Conservation (phyloP, 768 basidiomycete species). For the Harrya chromipes region DNA sequence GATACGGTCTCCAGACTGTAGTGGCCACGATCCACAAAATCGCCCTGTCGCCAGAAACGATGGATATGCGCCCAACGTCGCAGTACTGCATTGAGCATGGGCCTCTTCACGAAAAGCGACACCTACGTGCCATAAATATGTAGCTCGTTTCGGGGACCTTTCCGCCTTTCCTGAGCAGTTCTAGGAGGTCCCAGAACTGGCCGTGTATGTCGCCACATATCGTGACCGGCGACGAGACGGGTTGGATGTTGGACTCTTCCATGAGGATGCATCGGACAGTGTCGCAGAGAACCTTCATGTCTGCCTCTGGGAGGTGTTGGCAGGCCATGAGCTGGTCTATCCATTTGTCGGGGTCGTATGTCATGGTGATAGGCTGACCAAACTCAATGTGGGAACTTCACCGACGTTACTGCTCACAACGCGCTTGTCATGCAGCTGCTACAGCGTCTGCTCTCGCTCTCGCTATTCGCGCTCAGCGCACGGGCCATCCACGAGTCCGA, state of each 20-base stretch:
- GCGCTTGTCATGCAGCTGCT: slow-evolving; percentile 15
- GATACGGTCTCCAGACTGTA: slow-evolving; percentile 96
- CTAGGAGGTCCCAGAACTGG: slow-evolving; percentile 95
- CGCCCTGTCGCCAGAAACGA: slow-evolving; percentile 55
- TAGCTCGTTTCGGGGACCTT: slow-evolving; percentile 87
- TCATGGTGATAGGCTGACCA: slow-evolving; percentile 24
- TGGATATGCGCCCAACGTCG: background rate
- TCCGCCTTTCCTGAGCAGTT: slow-evolving; percentile 84
- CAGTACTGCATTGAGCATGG: slow-evolving; percentile 21
- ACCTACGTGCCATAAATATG: slow-evolving; percentile 90
- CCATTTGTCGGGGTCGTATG: slow-evolving; percentile 69
- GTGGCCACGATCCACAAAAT: slow-evolving; percentile 96
- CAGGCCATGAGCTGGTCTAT: slow-evolving; percentile 85
- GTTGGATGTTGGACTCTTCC: slow-evolving; percentile 97
- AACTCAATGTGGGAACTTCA: slow-evolving; percentile 17
- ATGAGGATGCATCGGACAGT: slow-evolving; percentile 85
- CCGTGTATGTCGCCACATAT: slow-evolving; percentile 97
- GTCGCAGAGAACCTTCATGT: slow-evolving; percentile 92
- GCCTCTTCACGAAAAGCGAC: slow-evolving; percentile 26
- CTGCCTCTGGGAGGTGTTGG: slow-evolving; percentile 82
- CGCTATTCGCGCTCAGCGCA: slow-evolving; percentile 22
- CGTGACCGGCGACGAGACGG: slow-evolving; percentile 92
- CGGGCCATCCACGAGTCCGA: slow-evolving; percentile 68
- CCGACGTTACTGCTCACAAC: background rate
- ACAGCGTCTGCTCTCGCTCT: slow-evolving; percentile 17